Evolutionary conservation across 2,329 filamentous ascomycete species (phyloP), one percentile per base, ranked within the genome.

Genomic region (Biscogniauxia marginata): DNA sequence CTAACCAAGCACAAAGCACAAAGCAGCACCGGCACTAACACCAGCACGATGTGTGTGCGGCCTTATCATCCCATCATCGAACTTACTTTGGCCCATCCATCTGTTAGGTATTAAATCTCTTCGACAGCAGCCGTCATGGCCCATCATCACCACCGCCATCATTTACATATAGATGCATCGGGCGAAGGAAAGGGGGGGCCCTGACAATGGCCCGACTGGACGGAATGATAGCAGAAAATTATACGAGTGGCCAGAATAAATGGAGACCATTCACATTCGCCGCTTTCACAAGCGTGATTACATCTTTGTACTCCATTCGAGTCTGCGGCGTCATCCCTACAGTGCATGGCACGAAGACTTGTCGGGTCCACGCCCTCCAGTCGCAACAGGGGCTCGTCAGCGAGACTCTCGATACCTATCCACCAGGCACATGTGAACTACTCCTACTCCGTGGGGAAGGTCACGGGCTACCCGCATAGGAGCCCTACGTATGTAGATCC

Each of bases 221-320:
- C 30, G 5, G 30, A 6, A 3, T 39, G 30, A 39, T 39, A 39
- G 30, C 30, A 39, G 30, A 39, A 46, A 46, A 46, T 22, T 46
- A 52, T 44, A 51, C 34, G 16, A 45, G 46, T 39, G 44, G 46
- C 30, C 49, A 25, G 46, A 55, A 49, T 34, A 50, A 49, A 49
- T 49, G 50, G 47, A 49, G 23, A 43, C 34, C 23, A 30, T 46
- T 8, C 2, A 9, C 49, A 11, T 50, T 24, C 44, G 18, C 18
- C 44, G 18, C 18, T 18, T 18, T 46, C 34, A 45, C 45, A 57
- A 52, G 54, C 53, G 61, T 44, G 45, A 55, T 59, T 61, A 61
- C 61, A 58, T 63, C 52, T 55, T 59, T 49, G 49, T 58, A 57
- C 56, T 13, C 30, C 11, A 8, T 34, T 34, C 30, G 8, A 13